These are phyloP conservation scores for Epipyxis sp. DNA, from an alignment of 108 stramenopile genomes.

Conservation along the genomic window DNA sequence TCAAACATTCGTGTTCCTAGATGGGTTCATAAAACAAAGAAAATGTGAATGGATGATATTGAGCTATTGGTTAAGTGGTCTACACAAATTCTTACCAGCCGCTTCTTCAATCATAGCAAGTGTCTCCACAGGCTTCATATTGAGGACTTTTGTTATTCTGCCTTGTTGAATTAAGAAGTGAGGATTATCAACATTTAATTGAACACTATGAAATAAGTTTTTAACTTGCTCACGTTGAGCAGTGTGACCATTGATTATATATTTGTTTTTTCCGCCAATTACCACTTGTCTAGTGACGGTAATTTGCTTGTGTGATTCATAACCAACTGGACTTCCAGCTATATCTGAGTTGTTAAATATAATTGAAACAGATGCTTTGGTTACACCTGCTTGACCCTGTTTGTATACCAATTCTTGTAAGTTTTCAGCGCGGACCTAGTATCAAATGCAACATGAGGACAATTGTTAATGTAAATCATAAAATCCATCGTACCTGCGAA, in stretches of 20 bases:
- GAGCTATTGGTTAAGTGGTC: too few species aligned
- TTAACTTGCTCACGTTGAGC: constrained; percentile 87
- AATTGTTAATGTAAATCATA: neutral
- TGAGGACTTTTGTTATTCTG: constrained; percentile 95
- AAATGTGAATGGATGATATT: too few species aligned
- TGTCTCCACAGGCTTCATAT: constrained; percentile 98
- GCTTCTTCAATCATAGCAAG: constrained; percentile 99
- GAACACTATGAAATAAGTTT: constrained; percentile 98
- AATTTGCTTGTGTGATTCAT: constrained; percentile 68
- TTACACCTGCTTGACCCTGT: constrained; percentile 97
- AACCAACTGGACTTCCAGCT: constrained; percentile 76
- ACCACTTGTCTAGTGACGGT: constrained; percentile 93
- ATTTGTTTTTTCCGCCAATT: constrained; percentile 95
- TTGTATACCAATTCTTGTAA: constrained; percentile 98
- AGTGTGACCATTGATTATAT: constrained; percentile 91
- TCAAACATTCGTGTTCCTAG: constrained; percentile 99
- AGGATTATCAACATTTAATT: constrained; percentile 99
- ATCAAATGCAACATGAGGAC: neutral
- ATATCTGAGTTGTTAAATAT: constrained; percentile 90
- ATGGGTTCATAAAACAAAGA: too few species aligned
- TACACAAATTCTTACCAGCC: too few species aligned
- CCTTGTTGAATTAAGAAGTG: constrained; percentile 99
- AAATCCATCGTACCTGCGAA: constrained; percentile 54
- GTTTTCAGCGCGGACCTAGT: constrained; percentile 82
- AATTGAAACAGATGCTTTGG: constrained; percentile 91